Evolutionary conservation across 2,329 filamentous ascomycete genomes (phyloP).

Genomic region (Fusarium tricinctum): DNA sequence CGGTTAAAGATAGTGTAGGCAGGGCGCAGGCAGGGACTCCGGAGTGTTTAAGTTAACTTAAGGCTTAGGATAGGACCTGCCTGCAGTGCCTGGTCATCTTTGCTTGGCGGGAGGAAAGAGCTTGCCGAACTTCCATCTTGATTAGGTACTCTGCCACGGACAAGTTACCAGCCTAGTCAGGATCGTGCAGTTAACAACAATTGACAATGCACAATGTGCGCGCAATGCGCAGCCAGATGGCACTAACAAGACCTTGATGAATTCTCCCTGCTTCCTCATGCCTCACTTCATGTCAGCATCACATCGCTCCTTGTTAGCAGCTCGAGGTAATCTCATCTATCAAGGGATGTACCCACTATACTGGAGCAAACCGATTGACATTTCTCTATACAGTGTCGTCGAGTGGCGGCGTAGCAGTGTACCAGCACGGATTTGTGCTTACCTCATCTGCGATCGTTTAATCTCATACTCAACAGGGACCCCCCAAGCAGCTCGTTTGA

Average conservation of each 20-base stretch:
- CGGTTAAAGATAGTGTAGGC: neutral
- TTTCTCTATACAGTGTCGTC: constrained; percentile 15
- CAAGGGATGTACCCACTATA: constrained; percentile 25
- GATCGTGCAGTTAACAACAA: neutral
- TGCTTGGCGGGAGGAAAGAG: constrained; percentile 16
- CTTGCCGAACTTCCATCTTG: constrained; percentile 2
- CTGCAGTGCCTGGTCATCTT: neutral
- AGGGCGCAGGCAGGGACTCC: neutral
- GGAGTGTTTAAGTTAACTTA: neutral
- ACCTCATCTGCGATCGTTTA: constrained; percentile 37
- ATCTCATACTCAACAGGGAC: constrained; percentile 39
- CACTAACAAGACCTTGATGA: constrained; percentile 16
- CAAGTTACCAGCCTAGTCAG: constrained; percentile 23
- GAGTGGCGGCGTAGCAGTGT: neutral
- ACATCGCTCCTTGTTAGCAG: constrained; percentile 18
- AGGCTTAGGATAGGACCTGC: neutral
- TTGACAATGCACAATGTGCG: neutral
- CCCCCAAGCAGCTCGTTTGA: constrained; percentile 42
- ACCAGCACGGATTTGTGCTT: constrained; percentile 3
- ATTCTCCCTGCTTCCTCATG: constrained; percentile 23
- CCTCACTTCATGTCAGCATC: constrained; percentile 23
- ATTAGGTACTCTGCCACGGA: neutral
- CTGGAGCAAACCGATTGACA: constrained; percentile 3
- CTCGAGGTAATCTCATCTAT: constrained; percentile 26
- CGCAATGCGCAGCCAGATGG: constrained; percentile 3